Percentiles rank a stretch among this genome's conserved stretches.
These are phyloP conservation scores for Beauveria sp. DNA, from an alignment of 2,329 filamentous ascomycete species.

Conservation along the genomic window DNA sequence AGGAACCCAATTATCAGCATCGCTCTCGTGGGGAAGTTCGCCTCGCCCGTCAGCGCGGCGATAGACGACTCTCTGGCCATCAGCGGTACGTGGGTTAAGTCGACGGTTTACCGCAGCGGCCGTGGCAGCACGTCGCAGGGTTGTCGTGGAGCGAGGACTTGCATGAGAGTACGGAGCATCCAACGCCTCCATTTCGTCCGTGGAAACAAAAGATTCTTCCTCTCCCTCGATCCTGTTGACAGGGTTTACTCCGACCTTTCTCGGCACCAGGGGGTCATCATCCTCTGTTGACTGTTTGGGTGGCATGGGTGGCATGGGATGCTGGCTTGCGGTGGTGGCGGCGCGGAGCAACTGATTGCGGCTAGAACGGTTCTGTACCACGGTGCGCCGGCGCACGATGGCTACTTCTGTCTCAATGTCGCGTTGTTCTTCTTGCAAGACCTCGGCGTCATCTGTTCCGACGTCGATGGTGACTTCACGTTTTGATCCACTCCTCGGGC, in stretches of 20 bases:
- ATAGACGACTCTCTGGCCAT: constrained; percentile 50
- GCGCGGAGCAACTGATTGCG: constrained; percentile 41
- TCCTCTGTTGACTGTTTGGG: constrained; percentile 22
- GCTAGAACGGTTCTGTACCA: constrained; percentile 51
- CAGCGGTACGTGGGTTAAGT: constrained; percentile 50
- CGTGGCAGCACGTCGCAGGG: constrained; percentile 64
- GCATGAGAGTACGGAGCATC: constrained; percentile 68
- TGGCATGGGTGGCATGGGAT: constrained; percentile 24
- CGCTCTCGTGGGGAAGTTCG: constrained; percentile 76
- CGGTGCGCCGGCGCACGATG: constrained; percentile 66
- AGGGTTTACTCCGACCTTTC: constrained; percentile 32
- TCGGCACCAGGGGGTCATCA: constrained; percentile 47
- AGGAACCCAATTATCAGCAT: constrained; percentile 82
- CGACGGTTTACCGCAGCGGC: constrained; percentile 68
- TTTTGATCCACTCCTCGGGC: constrained; percentile 44
- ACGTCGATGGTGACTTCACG: constrained; percentile 63
- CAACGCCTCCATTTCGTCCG: constrained; percentile 53
- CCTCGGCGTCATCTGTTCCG: constrained; percentile 60
- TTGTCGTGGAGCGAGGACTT: constrained; percentile 61
- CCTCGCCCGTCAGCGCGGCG: constrained; percentile 61
- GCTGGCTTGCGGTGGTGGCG: constrained; percentile 32
- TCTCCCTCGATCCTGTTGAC: constrained; percentile 22
- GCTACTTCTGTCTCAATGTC: constrained; percentile 74
- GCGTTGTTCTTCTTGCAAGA: constrained; percentile 63
- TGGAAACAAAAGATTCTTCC: constrained; percentile 31